A percentile compares a stretch with the other conserved stretches of the same genome.
phyloP scores from a whole-genome alignment of 257 asterid genomes.

The Plectranthus barbatus region DNA sequence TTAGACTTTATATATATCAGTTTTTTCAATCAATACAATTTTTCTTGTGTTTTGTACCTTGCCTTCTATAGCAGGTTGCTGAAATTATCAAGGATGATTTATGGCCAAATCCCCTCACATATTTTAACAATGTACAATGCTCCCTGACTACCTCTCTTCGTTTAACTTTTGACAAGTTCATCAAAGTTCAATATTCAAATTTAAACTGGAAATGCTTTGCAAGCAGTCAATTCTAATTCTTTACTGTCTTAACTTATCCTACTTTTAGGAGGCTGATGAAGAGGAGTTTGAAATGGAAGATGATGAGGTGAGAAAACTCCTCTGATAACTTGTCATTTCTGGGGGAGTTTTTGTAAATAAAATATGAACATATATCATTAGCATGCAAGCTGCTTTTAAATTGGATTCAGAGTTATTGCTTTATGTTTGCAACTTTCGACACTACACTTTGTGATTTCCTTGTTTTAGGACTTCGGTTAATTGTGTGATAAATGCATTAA shows the following conservation, averaged over 20 bases:
- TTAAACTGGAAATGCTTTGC: background rate
- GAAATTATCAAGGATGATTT: constrained; percentile 69
- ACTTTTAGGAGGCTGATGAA: constrained; percentile 49
- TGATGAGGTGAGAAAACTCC: constrained; percentile 38
- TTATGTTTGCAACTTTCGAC: background rate
- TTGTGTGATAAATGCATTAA: background rate
- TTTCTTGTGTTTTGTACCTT: background rate
- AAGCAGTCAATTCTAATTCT: background rate
- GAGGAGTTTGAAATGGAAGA: constrained; percentile 48
- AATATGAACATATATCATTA: background rate
- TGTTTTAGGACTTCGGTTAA: background rate
- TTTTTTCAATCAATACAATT: background rate
- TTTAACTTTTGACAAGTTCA: background rate
- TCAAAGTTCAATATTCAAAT: background rate
- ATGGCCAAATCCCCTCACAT: constrained; percentile 67
- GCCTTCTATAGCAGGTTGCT: constrained; percentile 46
- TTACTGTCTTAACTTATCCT: background rate
- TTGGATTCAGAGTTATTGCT: background rate
- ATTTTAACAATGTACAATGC: constrained; percentile 40
- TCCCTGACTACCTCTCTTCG: constrained; percentile 7
- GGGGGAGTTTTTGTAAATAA: background rate
- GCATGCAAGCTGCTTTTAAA: background rate
- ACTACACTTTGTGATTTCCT: background rate
- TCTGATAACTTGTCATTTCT: background rate
- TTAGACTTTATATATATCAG: background rate